Evolutionary conservation across 202 grass and related monocot genomes (phyloP).

Genomic region (Hordeum pubiflorum): DNA sequence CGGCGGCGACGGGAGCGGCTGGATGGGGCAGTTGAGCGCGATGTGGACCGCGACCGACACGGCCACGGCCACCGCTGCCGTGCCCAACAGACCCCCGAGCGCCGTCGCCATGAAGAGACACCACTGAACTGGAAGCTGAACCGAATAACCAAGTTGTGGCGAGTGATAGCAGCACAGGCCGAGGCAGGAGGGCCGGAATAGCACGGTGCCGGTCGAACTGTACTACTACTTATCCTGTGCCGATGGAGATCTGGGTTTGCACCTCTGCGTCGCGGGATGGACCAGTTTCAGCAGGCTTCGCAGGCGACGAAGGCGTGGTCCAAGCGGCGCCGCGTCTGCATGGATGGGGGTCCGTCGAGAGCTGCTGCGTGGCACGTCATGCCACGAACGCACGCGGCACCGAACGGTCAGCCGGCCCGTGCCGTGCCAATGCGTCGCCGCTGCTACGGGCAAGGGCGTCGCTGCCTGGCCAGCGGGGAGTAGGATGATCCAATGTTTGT

Average conservation of each 20-base stretch:
- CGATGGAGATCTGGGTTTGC: neutral
- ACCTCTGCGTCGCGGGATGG: neutral
- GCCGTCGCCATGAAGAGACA: neutral
- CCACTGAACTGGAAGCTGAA: neutral
- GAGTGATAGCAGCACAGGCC: neutral
- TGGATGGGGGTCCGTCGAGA: neutral
- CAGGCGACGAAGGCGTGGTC: neutral
- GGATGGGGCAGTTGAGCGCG: constrained; percentile 46
- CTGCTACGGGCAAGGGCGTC: neutral
- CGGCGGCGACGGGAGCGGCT: constrained; percentile 36
- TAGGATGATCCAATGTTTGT: too few relatives aligned
- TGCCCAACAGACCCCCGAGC: neutral
- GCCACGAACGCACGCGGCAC: neutral
- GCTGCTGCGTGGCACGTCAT: neutral
- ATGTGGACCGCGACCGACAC: constrained; percentile 43
- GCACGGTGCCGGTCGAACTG: neutral
- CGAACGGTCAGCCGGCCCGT: too few relatives aligned
- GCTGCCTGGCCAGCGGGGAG: neutral
- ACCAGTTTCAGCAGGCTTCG: neutral
- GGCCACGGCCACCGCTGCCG: constrained; percentile 18
- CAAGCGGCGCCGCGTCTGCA: neutral
- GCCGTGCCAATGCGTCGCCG: too few relatives aligned
- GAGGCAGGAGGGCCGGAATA: neutral
- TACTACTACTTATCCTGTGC: neutral
- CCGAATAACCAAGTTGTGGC: neutral